Base-by-base conservation (phyloP, 2,329 filamentous ascomycete species). In the Fusarium camptoceras region DNA sequence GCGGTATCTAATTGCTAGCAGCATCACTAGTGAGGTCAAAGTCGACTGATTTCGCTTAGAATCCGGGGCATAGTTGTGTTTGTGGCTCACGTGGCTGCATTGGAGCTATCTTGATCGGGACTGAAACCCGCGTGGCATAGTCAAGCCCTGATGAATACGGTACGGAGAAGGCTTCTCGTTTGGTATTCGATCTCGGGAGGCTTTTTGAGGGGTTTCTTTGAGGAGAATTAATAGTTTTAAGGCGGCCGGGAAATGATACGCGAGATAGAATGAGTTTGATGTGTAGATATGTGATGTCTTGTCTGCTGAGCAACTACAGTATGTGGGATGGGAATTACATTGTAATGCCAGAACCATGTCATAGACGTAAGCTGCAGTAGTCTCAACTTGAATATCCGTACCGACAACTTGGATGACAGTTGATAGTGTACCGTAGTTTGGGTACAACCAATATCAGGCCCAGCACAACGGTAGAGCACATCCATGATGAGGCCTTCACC, bases 81-180 rank as follows among this genome's bases (percentile, higher is more conserved):
- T 56, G 62, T 67, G 67, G 66, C 55, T 49, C 66, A 42, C 55
- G 64, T 69, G 31, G 66, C 54, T 49, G 54, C 61, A 65, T 59
- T 61, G 62, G 48, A 51, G 61, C 61, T 64, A 70, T 54, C 66
- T 70, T 42, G 22, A 55, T 70, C 34, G 37, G 53, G 62, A 54
- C 28, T 18, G 49, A 70, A 44, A 43, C 41, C 67, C 67, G 67
- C 66, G 67, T 70, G 66, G 67, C 67, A 68, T 64, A 27, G 34
- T 63, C 43, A 56, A 47, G 42, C 46, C 57, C 27, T 37, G 39
- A 42, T 37, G 28, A 41, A 20, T 51, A 51, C 8, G n/a, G 34
- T 18, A 59, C 54, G 67, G 63, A 64, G 54, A 24, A 55, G 41
- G 49, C 53, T 64, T 56, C 62, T 70, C 37, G n/a, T 70, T 64